Evolutionary conservation across 140 eudicot genomes (phyloP).

Genomic region (Senecio squalidus): DNA sequence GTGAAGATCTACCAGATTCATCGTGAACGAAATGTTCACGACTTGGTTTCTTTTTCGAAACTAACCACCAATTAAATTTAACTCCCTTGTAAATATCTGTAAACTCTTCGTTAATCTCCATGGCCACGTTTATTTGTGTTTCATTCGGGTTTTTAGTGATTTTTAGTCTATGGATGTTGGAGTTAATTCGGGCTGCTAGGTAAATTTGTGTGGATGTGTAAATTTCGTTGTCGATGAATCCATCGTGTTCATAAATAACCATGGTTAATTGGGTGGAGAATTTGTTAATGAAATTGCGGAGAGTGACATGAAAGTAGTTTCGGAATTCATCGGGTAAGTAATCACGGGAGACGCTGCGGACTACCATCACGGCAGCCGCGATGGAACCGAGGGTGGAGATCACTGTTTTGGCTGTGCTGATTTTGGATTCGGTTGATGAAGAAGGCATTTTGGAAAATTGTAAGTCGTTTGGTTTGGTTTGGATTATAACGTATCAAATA

Average conservation of each 20-base stretch:
- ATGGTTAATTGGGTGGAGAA: slow-evolving; percentile 30
- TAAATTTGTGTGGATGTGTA: slow-evolving; percentile 42
- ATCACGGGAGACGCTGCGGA: slow-evolving; percentile 10
- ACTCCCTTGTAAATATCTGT: slow-evolving; percentile 11
- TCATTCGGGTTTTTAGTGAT: slow-evolving; percentile 39
- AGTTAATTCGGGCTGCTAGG: slow-evolving; percentile 29
- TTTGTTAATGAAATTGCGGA: slow-evolving; percentile 15
- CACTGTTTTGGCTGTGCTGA: slow-evolving; percentile 8
- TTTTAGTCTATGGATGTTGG: slow-evolving; percentile 33
- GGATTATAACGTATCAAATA: too few relatives aligned
- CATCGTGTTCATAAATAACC: slow-evolving; percentile 48
- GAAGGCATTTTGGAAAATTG: background rate
- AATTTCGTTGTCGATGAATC: slow-evolving; percentile 41
- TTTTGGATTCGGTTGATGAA: slow-evolving; percentile 19
- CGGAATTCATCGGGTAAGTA: slow-evolving; percentile 10
- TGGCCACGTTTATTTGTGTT: slow-evolving; percentile 6
- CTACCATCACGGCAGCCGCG: slow-evolving; percentile 15
- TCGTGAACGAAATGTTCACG: slow-evolving; percentile 13
- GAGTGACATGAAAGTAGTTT: background rate
- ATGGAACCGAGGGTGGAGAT: slow-evolving; percentile 22
- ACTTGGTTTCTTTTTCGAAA: slow-evolving; percentile 6
- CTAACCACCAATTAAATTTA: slow-evolving; percentile 14
- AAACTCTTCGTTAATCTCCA: slow-evolving; percentile 21
- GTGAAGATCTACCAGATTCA: slow-evolving; percentile 1
- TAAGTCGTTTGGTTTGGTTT: too few relatives aligned